Conservation (phyloP, 2,329 filamentous ascomycete genomes). For the Colletotrichum graminicola region DNA sequence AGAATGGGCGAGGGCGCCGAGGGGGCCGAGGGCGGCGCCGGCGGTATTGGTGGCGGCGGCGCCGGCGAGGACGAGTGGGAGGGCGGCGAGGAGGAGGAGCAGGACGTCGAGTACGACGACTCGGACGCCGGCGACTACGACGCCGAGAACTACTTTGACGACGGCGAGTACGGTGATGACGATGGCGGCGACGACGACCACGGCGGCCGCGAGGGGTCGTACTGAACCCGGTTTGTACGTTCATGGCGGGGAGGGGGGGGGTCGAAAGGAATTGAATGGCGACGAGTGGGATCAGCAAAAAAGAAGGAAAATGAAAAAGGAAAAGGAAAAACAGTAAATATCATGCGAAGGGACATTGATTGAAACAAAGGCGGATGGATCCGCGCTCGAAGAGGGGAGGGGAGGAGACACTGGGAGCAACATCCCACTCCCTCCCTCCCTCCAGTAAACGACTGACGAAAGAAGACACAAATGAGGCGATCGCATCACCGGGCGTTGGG, state of each 20-base stretch:
- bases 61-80: constrained; percentile 58
- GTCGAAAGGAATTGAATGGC: background rate
- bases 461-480: constrained; percentile 19
- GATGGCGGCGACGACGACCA: constrained; percentile 66
- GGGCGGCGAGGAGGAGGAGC: constrained; percentile 61
- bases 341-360: constrained; percentile 1
- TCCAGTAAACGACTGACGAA: constrained; percentile 1
- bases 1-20: constrained; percentile 54
- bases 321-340: background rate
- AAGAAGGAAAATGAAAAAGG: background rate
- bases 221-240: constrained; percentile 38
- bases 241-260: background rate
- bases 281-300: background rate
- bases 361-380: constrained; percentile 27
- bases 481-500: constrained; percentile 37
- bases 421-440: background rate
- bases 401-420: background rate
- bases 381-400: constrained; percentile 2
- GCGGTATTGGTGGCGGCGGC: constrained; percentile 41
- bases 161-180: constrained; percentile 66
- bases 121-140: constrained; percentile 72
- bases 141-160: constrained; percentile 72
- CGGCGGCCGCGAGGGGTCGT: constrained; percentile 45
- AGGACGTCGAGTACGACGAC: constrained; percentile 67
- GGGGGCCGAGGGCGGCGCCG: constrained; percentile 59